Evolutionary conservation across 2,329 filamentous ascomycete genomes (phyloP).

Genomic region (Paramyrothecium sp.): DNA sequence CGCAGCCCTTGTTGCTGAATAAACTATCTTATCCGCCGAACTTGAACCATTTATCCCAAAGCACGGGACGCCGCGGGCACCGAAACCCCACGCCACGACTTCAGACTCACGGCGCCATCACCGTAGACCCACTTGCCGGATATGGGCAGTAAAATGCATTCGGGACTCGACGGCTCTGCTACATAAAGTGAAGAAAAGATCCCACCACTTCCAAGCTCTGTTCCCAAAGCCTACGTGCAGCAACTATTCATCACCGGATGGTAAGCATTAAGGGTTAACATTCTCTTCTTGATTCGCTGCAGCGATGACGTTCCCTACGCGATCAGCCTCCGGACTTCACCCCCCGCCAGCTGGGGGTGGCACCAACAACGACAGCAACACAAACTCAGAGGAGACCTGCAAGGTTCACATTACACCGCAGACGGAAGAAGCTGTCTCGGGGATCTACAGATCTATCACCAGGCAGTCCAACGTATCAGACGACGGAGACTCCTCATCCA

Average conservation of each 20-base stretch:
- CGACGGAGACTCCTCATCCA: background rate
- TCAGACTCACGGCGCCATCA: background rate
- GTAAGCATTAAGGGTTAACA: background rate
- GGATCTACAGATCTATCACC: background rate
- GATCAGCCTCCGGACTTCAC: too few species aligned
- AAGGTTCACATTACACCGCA: background rate
- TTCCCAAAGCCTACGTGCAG: too few species aligned
- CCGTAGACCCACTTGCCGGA: background rate
- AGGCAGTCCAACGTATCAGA: background rate
- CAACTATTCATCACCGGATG: too few species aligned
- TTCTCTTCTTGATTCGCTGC: background rate
- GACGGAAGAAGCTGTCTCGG: background rate
- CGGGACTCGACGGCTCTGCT: background rate
- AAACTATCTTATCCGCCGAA: too few species aligned
- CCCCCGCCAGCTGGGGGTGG: too few species aligned
- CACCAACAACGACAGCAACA: background rate
- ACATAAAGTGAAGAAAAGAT: background rate
- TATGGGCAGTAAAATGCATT: background rate
- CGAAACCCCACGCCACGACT: background rate
- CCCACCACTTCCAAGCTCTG: background rate
- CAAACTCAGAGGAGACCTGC: background rate
- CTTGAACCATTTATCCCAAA: background rate
- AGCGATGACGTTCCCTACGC: background rate
- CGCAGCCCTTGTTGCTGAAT: too few species aligned
- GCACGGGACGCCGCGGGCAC: background rate